These are phyloP conservation scores for Lyophyllum semitale DNA, from an alignment of 768 basidiomycete species.

Conservation along the genomic window DNA sequence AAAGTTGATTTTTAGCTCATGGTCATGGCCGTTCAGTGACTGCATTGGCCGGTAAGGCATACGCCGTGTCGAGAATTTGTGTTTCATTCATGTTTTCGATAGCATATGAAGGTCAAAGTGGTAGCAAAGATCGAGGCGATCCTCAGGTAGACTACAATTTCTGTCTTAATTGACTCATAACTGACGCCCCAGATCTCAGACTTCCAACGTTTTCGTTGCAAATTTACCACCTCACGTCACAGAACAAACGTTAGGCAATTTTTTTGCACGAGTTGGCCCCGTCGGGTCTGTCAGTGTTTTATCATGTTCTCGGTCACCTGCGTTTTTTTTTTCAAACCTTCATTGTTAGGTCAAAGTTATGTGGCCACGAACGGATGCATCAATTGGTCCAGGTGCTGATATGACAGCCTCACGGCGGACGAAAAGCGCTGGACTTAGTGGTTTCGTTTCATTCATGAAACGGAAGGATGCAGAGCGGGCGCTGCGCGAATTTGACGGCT, in stretches of 20 bases:
- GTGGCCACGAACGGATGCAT: constrained; percentile 92
- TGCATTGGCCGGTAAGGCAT: constrained; percentile 77
- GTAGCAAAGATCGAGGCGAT: constrained; percentile 87
- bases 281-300: constrained; percentile 75
- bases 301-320: not conserved
- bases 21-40: constrained; percentile 78
- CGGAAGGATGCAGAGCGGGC: constrained; percentile 89
- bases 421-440: constrained; percentile 81
- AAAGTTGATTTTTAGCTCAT: constrained; percentile 39
- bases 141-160: constrained; percentile 58
- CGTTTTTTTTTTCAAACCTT: not conserved
- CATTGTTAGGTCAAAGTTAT: constrained; percentile 83
- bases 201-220: constrained; percentile 94
- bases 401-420: constrained; percentile 72
- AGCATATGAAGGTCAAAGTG: constrained; percentile 91
- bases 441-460: constrained; percentile 97
- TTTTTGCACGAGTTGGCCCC: constrained; percentile 92
- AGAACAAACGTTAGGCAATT: constrained; percentile 81
- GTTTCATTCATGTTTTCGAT: constrained; percentile 18
- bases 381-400: constrained; percentile 68
- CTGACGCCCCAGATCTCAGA: constrained; percentile 44
- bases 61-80: not conserved
- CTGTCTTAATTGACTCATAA: not conserved
- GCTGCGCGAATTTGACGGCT: constrained; percentile 86
- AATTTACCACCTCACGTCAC: constrained; percentile 88